Conservation (phyloP, 495 filamentous ascomycete species). For the Penicillium cinerascens region DNA sequence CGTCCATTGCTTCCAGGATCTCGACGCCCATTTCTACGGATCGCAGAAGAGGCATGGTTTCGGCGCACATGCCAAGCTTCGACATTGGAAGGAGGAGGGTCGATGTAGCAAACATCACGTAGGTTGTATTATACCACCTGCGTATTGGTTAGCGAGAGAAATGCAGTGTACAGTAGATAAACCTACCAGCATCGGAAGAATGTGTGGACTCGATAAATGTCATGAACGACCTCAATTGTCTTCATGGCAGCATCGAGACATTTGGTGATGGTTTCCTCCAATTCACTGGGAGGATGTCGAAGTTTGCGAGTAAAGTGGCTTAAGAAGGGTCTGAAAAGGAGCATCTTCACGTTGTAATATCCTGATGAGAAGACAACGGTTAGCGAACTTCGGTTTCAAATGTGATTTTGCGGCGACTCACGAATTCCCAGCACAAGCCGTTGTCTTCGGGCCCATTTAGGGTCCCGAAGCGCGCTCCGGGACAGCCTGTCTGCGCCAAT, state of each 20-base stretch:
- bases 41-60: conserved; percentile 29
- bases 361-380: conserved; percentile 12
- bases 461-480: conserved; percentile 32
- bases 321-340: conserved; percentile 38
- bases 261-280: conserved; percentile 34
- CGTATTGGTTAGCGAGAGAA: not conserved
- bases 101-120: conserved; percentile 43
- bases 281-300: conserved; percentile 28
- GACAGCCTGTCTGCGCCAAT: conserved; percentile 18
- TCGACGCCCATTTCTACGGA: conserved; percentile 41
- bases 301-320: conserved; percentile 38
- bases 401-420: conserved; percentile 13
- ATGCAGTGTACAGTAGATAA: not conserved
- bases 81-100: conserved; percentile 40
- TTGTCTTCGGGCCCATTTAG: conserved; percentile 40
- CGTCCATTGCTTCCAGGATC: conserved; percentile 44
- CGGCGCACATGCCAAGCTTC: conserved; percentile 30
- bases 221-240: conserved; percentile 40
- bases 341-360: conserved; percentile 42
- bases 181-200: conserved; percentile 44
- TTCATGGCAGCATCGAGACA: conserved; percentile 38
- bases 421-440: conserved; percentile 36
- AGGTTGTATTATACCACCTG: conserved; percentile 47
- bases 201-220: conserved; percentile 39
- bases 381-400: not conserved